A percentile compares a stretch with the other conserved stretches of the same genome.
Conservation (phyloP, 208 protist genomes). For the Trypanosoma rangeli region DNA sequence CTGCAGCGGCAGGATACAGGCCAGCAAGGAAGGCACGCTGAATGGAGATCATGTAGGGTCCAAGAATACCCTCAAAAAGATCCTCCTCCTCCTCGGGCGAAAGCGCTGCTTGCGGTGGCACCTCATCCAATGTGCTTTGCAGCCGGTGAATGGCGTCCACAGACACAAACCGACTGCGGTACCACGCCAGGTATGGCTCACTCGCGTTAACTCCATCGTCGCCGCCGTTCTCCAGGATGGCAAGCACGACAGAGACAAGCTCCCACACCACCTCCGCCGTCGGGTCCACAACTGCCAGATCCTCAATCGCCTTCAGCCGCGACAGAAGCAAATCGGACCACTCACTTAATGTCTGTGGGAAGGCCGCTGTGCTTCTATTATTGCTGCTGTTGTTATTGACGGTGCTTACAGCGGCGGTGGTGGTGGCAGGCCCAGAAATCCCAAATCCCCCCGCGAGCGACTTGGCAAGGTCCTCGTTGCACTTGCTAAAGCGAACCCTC, state of each 20-base stretch:
- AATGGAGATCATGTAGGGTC: constrained; percentile 47
- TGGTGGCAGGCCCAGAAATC: neutral
- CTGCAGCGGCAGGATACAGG: constrained; percentile 41
- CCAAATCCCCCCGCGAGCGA: neutral
- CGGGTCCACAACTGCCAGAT: constrained; percentile 23
- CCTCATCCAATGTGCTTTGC: constrained; percentile 25
- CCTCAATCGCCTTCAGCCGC: constrained; percentile 26
- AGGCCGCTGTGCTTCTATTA: neutral
- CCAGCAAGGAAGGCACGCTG: constrained; percentile 66
- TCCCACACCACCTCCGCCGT: constrained; percentile 46
- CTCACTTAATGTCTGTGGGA: constrained; percentile 20
- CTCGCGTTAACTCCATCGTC: constrained; percentile 46
- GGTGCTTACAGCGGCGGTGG: neutral
- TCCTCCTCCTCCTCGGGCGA: constrained; percentile 12
- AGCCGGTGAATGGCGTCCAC: constrained; percentile 33
- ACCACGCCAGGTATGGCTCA: constrained; percentile 55
- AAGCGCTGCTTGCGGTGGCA: constrained; percentile 8
- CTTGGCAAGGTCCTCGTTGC: neutral
- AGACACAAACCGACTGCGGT: constrained; percentile 36
- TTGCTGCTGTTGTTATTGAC: neutral
- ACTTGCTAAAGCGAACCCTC: constrained; percentile 26
- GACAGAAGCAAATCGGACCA: constrained; percentile 43
- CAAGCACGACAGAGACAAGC: constrained; percentile 37
- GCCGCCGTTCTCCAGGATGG: constrained; percentile 40
- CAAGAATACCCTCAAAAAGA: constrained; percentile 40